Evolutionary conservation across 371 early-diverging fungal genomes (phyloP).

Genomic region (Sporodiniella umbellata): DNA sequence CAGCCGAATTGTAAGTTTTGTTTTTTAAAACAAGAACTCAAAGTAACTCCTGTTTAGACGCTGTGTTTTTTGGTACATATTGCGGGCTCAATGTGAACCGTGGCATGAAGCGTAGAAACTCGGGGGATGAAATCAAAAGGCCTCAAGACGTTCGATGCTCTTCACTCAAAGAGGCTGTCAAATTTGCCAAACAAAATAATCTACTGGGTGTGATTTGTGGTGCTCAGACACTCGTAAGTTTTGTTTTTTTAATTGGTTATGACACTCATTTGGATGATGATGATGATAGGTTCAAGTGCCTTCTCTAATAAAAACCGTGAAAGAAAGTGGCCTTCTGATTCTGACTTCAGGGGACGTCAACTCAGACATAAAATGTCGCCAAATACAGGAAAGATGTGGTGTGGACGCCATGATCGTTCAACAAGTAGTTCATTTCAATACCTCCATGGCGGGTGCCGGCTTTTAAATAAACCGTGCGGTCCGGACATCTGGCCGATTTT

Average conservation of each 20-base stretch:
- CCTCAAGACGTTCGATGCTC: slow-evolving; percentile 42
- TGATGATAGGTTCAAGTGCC: slow-evolving; percentile 89
- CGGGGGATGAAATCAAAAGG: slow-evolving; percentile 20
- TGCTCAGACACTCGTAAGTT: slow-evolving; percentile 76
- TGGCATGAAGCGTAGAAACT: slow-evolving; percentile 38
- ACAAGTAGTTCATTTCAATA: slow-evolving; percentile 45
- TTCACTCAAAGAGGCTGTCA: slow-evolving; percentile 69
- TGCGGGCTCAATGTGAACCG: slow-evolving; percentile 67
- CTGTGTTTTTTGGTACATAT: slow-evolving; percentile 82
- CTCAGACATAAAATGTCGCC: slow-evolving; percentile 52
- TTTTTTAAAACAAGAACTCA: background rate
- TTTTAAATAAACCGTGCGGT: slow-evolving; percentile 18
- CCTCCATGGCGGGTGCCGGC: slow-evolving; percentile 47
- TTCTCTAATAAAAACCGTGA: slow-evolving; percentile 79
- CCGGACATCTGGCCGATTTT: too few species aligned
- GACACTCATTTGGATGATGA: too few species aligned
- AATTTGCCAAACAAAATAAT: slow-evolving; percentile 72
- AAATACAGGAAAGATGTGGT: slow-evolving; percentile 74
- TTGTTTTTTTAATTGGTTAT: background rate
- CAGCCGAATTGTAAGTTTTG: slow-evolving; percentile 86
- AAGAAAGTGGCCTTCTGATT: slow-evolving; percentile 86
- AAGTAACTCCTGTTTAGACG: slow-evolving; percentile 44
- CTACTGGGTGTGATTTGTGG: slow-evolving; percentile 87
- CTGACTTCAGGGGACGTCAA: slow-evolving; percentile 84
- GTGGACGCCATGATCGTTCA: slow-evolving; percentile 83